A percentile compares a stretch with the other conserved stretches of the same genome.
phyloP scores from a whole-genome alignment of 23 red algal species.

The Cyanidium caldarium region DNA sequence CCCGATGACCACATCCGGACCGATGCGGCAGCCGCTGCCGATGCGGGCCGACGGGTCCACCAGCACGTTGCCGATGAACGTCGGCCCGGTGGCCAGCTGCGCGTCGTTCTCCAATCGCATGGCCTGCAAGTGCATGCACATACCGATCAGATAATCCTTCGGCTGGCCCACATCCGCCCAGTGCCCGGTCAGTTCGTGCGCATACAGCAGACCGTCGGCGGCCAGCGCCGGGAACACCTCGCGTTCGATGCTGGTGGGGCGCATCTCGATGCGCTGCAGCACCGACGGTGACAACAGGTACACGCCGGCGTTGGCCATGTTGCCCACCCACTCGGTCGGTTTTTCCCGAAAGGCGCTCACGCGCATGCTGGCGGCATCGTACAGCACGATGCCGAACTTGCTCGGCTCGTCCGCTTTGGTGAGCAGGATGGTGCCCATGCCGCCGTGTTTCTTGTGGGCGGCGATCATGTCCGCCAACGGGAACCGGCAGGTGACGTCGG shows the following conservation, averaged over 20 bases:
- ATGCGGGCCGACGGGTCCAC: slow-evolving; percentile 52
- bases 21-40: slow-evolving; percentile 39
- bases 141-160: slow-evolving; percentile 72
- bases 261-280: slow-evolving; percentile 61
- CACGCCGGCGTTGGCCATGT: slow-evolving; percentile 83
- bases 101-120: slow-evolving; percentile 11
- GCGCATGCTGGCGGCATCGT: slow-evolving; percentile 54
- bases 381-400: slow-evolving; percentile 91
- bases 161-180: slow-evolving; percentile 98
- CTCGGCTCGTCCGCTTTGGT: slow-evolving; percentile 83
- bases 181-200: slow-evolving; percentile 68
- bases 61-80: slow-evolving; percentile 73
- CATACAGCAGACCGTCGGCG: slow-evolving; percentile 55
- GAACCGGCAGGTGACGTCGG: slow-evolving; percentile 75
- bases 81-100: slow-evolving; percentile 28
- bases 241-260: slow-evolving; percentile 84
- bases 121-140: slow-evolving; percentile 32
- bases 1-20: slow-evolving; percentile 90
- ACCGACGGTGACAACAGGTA: slow-evolving; percentile 75
- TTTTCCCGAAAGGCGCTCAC: slow-evolving; percentile 72
- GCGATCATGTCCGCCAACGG: slow-evolving; percentile 84
- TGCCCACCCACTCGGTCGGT: slow-evolving; percentile 60
- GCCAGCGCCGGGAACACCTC: slow-evolving; percentile 93
- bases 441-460: slow-evolving; percentile 55
- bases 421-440: slow-evolving; percentile 56